Percentiles rank a stretch among this genome's conserved stretches.
phyloP scores from a whole-genome alignment of 164 flowering plant genomes.

The Vitis labrusca region DNA sequence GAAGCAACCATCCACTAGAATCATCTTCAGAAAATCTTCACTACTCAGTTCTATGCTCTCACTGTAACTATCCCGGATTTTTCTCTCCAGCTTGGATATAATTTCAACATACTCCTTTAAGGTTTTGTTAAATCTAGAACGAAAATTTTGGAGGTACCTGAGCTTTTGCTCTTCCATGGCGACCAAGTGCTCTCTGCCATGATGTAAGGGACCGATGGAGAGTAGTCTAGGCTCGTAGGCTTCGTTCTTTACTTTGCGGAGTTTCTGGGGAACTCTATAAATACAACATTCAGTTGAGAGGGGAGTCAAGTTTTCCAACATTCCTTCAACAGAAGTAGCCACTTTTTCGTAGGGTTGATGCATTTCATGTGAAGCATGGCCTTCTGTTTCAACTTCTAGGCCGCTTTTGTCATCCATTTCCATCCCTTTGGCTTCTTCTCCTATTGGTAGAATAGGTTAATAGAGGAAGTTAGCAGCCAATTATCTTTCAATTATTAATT shows the following conservation, averaged over 20 bases:
- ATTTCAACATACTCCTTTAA: background rate
- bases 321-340: no score
- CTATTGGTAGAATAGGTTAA: no score
- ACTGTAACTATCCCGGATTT: no score
- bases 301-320: background rate
- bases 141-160: constrained; percentile 15
- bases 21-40: no score
- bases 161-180: constrained; percentile 22
- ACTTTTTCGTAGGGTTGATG: no score
- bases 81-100: background rate
- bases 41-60: rapidly evolving
- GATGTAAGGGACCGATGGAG: constrained; percentile 37
- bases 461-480: no score
- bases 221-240: constrained; percentile 25
- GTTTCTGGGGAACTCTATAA: constrained; percentile 21
- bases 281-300: background rate
- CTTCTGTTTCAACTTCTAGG: no score
- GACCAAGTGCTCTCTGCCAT: background rate
- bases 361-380: no score
- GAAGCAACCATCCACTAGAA: no score
- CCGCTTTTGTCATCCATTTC: no score
- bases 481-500: no score
- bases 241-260: constrained; percentile 19
- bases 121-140: background rate
- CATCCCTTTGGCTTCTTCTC: no score